Evolutionary conservation across 2,329 filamentous ascomycete species (phyloP).

Genomic region (Rhynchosporium agropyri): DNA sequence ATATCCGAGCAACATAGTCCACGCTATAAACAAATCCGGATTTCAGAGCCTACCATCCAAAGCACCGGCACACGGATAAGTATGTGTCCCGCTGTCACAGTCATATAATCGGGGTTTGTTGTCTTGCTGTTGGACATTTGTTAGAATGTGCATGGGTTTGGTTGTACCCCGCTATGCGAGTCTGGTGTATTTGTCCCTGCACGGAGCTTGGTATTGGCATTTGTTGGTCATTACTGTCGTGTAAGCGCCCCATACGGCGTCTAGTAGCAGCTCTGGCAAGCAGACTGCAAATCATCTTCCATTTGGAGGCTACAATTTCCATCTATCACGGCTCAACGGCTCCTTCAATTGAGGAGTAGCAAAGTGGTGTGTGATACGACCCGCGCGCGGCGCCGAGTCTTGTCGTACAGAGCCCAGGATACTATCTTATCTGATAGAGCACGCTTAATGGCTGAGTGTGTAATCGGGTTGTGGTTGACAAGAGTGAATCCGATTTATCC

Average conservation of each 20-base stretch:
- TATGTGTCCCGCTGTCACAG: not conserved
- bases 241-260: not conserved
- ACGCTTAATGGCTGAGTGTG: constrained; percentile 18
- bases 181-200: not conserved
- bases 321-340: not conserved
- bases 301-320: not conserved
- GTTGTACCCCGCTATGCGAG: not conserved
- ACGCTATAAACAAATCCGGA: not conserved
- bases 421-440: constrained; percentile 7
- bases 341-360: constrained; percentile 1
- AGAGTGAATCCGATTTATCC: constrained; percentile 7
- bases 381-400: constrained; percentile 12
- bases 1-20: not conserved
- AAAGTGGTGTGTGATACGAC: not conserved
- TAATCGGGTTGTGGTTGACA: not conserved
- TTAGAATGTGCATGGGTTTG: not conserved
- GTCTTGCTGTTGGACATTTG: not conserved
- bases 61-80: not conserved
- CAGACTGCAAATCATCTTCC: constrained; percentile 9
- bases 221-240: not conserved
- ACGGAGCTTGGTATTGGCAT: not conserved
- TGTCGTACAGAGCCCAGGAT: constrained; percentile 1
- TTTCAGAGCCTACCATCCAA: not conserved
- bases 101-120: not conserved
- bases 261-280: not conserved